A percentile compares a stretch with the other conserved stretches of the same genome.
These are phyloP conservation scores for Pythium grandisporangium DNA, from an alignment of 352 stramenopile genomes.

Conservation along the genomic window DNA sequence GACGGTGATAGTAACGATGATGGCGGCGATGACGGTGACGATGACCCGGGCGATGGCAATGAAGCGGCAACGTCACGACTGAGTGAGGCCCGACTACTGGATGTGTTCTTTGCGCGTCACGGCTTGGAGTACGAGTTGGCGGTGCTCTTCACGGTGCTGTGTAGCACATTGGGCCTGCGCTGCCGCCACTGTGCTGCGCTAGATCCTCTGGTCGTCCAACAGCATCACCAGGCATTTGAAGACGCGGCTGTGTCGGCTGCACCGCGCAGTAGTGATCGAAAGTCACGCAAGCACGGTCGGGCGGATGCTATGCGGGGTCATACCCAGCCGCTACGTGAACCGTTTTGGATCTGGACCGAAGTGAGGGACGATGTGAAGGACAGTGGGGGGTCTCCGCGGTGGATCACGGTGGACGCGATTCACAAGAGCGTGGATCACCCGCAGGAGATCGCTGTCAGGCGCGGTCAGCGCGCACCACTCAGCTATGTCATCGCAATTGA, in stretches of 20 bases:
- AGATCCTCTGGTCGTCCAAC: constrained; percentile 42
- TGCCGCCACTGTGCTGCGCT: constrained; percentile 37
- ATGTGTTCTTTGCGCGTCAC: constrained; percentile 34
- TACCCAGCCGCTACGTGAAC: constrained; percentile 9
- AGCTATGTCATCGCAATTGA: constrained; percentile 60
- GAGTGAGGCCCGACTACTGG: constrained; percentile 38
- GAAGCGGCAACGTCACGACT: constrained; percentile 12
- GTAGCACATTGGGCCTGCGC: constrained; percentile 34
- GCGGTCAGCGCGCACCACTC: constrained; percentile 36
- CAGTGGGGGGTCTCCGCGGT: too few relatives aligned
- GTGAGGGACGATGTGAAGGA: constrained; percentile 39
- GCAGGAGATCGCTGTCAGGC: constrained; percentile 33
- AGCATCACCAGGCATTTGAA: constrained; percentile 31
- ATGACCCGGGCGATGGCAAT: constrained; percentile 1
- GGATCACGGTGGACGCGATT: constrained; percentile 53
- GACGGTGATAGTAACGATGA: not conserved
- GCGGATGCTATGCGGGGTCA: not conserved
- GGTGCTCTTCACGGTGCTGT: constrained; percentile 56
- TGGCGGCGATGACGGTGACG: constrained; percentile 2
- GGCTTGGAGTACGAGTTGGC: constrained; percentile 37
- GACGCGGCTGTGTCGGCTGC: not conserved
- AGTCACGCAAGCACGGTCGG: constrained; percentile 4
- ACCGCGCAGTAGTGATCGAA: not conserved
- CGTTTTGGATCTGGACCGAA: constrained; percentile 57
- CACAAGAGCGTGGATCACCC: constrained; percentile 33